Evolutionary conservation across 495 filamentous ascomycete genomes (phyloP).

Genomic region (Poronia punctata): DNA sequence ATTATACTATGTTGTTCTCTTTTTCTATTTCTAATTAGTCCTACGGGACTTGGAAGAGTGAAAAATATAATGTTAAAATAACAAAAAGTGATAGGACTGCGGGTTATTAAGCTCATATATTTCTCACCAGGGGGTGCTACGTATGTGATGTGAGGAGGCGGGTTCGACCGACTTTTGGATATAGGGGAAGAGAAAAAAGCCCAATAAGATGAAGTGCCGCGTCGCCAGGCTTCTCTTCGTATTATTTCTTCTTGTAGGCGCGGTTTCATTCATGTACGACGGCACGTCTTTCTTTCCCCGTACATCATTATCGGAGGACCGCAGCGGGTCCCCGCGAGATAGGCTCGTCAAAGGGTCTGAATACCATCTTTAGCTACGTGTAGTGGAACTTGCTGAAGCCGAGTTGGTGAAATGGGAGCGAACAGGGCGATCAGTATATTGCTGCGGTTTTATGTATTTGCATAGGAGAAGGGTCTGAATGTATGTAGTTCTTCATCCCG

Average conservation of each 20-base stretch:
- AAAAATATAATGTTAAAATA: no score
- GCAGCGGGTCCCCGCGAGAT: slow-evolving; percentile 36
- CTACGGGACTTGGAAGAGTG: no score
- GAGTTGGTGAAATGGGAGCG: not conserved
- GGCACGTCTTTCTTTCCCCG: slow-evolving; percentile 30
- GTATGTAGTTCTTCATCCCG: slow-evolving; percentile 38
- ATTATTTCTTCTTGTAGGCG: not conserved
- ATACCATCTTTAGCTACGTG: slow-evolving; percentile 43
- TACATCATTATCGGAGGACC: slow-evolving; percentile 42
- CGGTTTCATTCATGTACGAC: slow-evolving; percentile 22
- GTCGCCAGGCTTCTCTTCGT: not conserved
- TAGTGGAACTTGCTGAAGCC: slow-evolving; percentile 43
- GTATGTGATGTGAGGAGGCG: no score
- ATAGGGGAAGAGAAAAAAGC: no score
- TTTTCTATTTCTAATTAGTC: no score
- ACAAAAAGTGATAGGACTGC: no score
- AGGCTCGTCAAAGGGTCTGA: slow-evolving; percentile 37
- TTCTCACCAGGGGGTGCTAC: no score
- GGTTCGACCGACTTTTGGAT: no score
- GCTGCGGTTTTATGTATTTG: slow-evolving; percentile 34
- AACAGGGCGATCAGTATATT: slow-evolving; percentile 24
- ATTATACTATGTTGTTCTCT: no score
- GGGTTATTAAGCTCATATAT: no score
- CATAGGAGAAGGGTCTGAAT: slow-evolving; percentile 35
- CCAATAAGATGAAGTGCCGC: no score